These are phyloP conservation scores for Saksenaea vasiformis DNA, from an alignment of 371 early-diverging fungal species.

Conservation along the genomic window DNA sequence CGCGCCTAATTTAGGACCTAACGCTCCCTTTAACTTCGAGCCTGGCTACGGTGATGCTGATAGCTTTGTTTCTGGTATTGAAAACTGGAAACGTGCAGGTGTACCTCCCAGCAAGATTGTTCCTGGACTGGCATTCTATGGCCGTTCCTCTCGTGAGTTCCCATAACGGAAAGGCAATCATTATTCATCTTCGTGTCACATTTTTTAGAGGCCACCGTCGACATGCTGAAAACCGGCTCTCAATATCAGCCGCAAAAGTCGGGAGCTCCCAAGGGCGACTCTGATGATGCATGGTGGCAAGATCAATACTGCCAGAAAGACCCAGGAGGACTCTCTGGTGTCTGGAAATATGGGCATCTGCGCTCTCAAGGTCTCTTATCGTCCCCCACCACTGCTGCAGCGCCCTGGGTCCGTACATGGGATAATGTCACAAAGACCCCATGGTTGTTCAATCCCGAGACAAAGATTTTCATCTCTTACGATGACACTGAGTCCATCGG, in stretches of 20 bases:
- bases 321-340: constrained; percentile 48
- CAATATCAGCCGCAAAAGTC: constrained; percentile 42
- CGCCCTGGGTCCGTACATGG: constrained; percentile 67
- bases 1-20: constrained; percentile 39
- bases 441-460: constrained; percentile 64
- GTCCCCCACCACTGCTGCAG: constrained; percentile 46
- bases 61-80: constrained; percentile 55
- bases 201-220: constrained; percentile 12
- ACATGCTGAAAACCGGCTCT: constrained; percentile 25
- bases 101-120: constrained; percentile 62
- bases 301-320: constrained; percentile 50
- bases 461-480: constrained; percentile 62
- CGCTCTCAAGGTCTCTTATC: constrained; percentile 63
- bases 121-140: constrained; percentile 66
- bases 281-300: constrained; percentile 55
- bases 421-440: constrained; percentile 62
- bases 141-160: constrained; percentile 49
- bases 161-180: not conserved
- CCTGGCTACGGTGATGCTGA: constrained; percentile 44
- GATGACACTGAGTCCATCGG: constrained; percentile 62
- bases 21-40: constrained; percentile 61
- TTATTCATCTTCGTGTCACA: constrained; percentile 3
- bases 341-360: constrained; percentile 69
- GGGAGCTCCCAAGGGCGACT: constrained; percentile 49
- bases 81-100: constrained; percentile 59